These are phyloP conservation scores for Capsicum pubescens DNA, from an alignment of 257 asterid genomes.

Conservation along the genomic window DNA sequence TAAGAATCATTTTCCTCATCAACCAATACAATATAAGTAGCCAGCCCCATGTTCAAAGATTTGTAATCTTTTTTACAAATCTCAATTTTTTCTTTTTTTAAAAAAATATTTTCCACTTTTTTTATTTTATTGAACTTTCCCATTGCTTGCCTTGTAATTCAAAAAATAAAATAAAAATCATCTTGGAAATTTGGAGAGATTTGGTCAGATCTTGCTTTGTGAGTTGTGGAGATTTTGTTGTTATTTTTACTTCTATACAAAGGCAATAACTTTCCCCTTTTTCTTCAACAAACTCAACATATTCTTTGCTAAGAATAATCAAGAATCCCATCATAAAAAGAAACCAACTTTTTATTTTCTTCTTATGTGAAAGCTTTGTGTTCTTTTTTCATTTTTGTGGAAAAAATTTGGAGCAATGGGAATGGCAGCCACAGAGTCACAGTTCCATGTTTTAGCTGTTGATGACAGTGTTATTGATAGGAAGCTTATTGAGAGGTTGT, in stretches of 20 bases:
- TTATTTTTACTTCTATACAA: constrained; percentile 48
- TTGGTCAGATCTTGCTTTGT: constrained; percentile 90
- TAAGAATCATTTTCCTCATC: constrained; percentile 17
- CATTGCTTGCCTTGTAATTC: constrained; percentile 81
- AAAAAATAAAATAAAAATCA: constrained; percentile 39
- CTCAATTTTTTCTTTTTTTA: too few relatives aligned
- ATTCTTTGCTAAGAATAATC: neutral
- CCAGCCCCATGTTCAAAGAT: constrained; percentile 6
- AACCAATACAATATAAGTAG: neutral
- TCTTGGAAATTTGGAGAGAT: constrained; percentile 54
- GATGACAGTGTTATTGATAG: constrained; percentile 55
- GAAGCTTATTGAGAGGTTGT: constrained; percentile 51
- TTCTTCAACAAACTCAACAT: constrained; percentile 13
- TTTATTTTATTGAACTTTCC: neutral
- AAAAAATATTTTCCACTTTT: constrained; percentile 19
- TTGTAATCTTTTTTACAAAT: too few relatives aligned
- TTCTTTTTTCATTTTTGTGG: neutral
- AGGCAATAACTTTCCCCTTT: constrained; percentile 35
- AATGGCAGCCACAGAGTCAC: constrained; percentile 45
- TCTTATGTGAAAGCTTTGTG: constrained; percentile 23
- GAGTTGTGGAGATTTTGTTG: constrained; percentile 62
- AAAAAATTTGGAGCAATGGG: constrained; percentile 37
- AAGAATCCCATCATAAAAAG: constrained; percentile 24
- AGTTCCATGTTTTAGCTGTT: constrained; percentile 59
- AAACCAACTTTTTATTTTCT: neutral